Base-by-base conservation (phyloP, 805 yeast genomes). In the Pichia pseudocactophila region DNA sequence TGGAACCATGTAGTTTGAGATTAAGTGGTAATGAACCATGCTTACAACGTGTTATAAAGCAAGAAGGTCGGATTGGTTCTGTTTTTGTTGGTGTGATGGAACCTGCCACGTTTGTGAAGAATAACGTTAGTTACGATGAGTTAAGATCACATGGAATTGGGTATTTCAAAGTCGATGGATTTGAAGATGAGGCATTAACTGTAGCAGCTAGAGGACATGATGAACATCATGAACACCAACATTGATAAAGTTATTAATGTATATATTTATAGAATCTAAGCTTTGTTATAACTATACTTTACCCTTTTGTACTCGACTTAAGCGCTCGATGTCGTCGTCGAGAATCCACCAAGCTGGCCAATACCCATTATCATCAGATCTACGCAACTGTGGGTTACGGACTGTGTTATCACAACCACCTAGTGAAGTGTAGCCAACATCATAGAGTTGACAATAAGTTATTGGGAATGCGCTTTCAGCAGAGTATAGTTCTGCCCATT, bases 1-100 rank as follows among this genome's bases (percentile, higher is more conserved):
- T 92, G 97, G 98, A 92, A 57, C 98, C 98, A 1, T 92, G 98
- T 58, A 80, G 95, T 6, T 73, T 75, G 43, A 70, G 98, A 41
- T 65, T 90, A 28, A 87, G 96, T 56, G 97, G 97, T 0, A 89
- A 90, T 51, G 54, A 70, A 40, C 96, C 98, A 0, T 92, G 98
- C 62, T 79, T 78, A 2, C 88, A 88, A 47, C 70, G 97, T 25
- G 78, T 92, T 7, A 55, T 89, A 39, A 40, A 44, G 9, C 46
- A 41, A 16, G 25, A 39, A 19, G 46, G 43, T 19, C 36, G 40
- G 25, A 39, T 48, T 13, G 69, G 67, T 17, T 76, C 92, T 0
- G 89, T 89, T 20, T 87, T 82, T 64, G 96, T 90, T 5, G 98
- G 97, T 1, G 92, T 88, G 1, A 57, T 79, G 48, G 98, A 92